A percentile compares a stretch with the other conserved stretches of the same genome.
These are phyloP conservation scores for Ascochyta lentis DNA, from an alignment of 2,329 filamentous ascomycete genomes.

Conservation along the genomic window DNA sequence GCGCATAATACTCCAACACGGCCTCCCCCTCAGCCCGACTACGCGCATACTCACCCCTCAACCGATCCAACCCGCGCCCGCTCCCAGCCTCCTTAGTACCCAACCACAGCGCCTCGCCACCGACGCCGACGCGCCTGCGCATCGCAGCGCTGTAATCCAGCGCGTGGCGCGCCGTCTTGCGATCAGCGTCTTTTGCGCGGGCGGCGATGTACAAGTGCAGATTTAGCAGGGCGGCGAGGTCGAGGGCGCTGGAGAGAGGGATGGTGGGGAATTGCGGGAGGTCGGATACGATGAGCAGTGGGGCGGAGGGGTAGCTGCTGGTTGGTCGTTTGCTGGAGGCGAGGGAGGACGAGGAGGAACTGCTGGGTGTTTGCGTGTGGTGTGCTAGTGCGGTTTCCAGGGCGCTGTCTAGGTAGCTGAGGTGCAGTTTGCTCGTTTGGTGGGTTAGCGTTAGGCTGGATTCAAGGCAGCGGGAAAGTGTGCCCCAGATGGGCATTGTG, in stretches of 20 bases:
- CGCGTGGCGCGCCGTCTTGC: slow-evolving; percentile 31
- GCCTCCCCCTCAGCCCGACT: slow-evolving; percentile 21
- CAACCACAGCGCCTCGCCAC: slow-evolving; percentile 29
- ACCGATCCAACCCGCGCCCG: slow-evolving; percentile 13
- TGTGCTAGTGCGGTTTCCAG: slow-evolving; percentile 23
- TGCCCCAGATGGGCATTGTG: slow-evolving; percentile 26
- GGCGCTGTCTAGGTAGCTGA: slow-evolving; percentile 31
- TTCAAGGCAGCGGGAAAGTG: slow-evolving; percentile 28
- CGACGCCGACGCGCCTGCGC: slow-evolving; percentile 24
- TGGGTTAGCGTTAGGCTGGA: slow-evolving; percentile 26
- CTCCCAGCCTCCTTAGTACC: not conserved
- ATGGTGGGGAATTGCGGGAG: slow-evolving; percentile 17
- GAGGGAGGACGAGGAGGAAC: slow-evolving; percentile 14
- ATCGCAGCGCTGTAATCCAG: slow-evolving; percentile 32
- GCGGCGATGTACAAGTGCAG: slow-evolving; percentile 27
- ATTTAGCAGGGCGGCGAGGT: slow-evolving; percentile 35
- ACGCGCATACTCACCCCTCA: slow-evolving; percentile 25
- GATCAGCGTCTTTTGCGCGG: slow-evolving; percentile 28
- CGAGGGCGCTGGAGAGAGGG: slow-evolving; percentile 20
- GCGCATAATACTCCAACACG: slow-evolving; percentile 34
- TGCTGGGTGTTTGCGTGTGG: slow-evolving; percentile 8
- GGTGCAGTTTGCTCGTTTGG: slow-evolving; percentile 24
- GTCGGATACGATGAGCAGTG: not conserved
- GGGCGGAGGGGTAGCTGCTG: not conserved
- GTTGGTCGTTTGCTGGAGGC: slow-evolving; percentile 7